Conservation (phyloP, 345 rosid genomes). For the Eutrema heterophyllum region DNA sequence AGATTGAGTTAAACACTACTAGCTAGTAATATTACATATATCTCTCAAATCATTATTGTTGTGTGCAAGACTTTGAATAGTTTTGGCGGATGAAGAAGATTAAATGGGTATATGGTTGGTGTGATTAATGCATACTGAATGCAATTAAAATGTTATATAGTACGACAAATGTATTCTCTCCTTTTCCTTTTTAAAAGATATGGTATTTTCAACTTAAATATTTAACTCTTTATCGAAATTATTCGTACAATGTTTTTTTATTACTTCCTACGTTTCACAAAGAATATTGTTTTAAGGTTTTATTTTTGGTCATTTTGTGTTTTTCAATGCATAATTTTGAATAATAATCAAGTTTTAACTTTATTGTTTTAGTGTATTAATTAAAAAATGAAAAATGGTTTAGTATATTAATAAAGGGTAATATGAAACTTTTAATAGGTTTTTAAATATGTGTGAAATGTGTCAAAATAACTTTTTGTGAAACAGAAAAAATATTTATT, state of each 20-base stretch:
- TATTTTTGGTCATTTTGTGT: too few species aligned
- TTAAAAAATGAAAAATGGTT: too few species aligned
- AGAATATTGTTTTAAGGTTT: too few species aligned
- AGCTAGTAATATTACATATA: background rate
- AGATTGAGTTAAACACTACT: background rate
- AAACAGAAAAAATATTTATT: too few species aligned
- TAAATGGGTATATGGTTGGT: background rate
- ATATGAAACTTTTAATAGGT: too few species aligned
- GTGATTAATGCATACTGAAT: background rate
- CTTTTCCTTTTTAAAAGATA: background rate
- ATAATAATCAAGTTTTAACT: too few species aligned
- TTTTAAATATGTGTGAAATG: too few species aligned
- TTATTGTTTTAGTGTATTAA: too few species aligned
- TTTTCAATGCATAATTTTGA: too few species aligned
- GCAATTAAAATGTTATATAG: background rate
- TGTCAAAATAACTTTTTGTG: too few species aligned
- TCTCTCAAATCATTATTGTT: slow-evolving; percentile 1
- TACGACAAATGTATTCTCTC: background rate
- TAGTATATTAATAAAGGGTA: too few species aligned
- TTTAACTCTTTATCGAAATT: background rate
- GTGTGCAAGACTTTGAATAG: background rate
- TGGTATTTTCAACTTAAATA: background rate
- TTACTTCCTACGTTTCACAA: too few species aligned
- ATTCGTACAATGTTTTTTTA: background rate
- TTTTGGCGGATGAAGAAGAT: background rate